Base-by-base conservation (phyloP, 23 red algal species). In the Cyanidium caldarium region DNA sequence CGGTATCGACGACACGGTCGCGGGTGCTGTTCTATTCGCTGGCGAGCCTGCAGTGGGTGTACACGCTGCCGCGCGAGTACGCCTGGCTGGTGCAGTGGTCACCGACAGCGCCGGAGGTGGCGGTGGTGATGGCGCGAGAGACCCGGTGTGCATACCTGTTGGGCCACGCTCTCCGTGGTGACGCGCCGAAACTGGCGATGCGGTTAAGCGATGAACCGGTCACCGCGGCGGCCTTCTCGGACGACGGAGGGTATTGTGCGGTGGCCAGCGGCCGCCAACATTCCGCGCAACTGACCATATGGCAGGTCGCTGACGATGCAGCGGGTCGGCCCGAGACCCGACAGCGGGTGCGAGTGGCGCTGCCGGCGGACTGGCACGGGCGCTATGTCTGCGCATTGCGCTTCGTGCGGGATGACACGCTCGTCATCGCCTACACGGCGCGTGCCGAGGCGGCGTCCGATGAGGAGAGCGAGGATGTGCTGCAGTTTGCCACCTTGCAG, bases 391-490 rank as follows among this genome's bases (percentile, higher is more conserved):
- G n/a, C n/a, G n/a, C n/a, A n/a, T n/a, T n/a, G n/a, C n/a, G n/a
- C n/a, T n/a, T n/a, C n/a, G n/a, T n/a, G n/a, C n/a, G n/a, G n/a
- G n/a, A n/a, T n/a, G n/a, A n/a, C n/a, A n/a, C n/a, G n/a, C n/a
- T n/a, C n/a, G n/a, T n/a, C n/a, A 61, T 61, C 51, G 51, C 51
- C n/a, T 61, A 21, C 23, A 61, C 51, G 51, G n/a, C n/a, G n/a
- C n/a, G n/a, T n/a, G n/a, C n/a, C n/a, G 51, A 61, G 51, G 10
- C 7, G 51, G 51, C 19, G 10, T 28, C n/a, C 31, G n/a, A 28
- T 5, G 3, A 10, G 7, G 51, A 28, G 23, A 10, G n/a, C 7
- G n/a, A 16, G 10, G 51, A 61, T 28, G 21, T 28, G 51, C 7
- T 61, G 7, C 51, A 61, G 51, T 61, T 61, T 28, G 51, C 51